Conservation (phyloP, 306 rosid genomes). For the Pyrus bretschneideri region DNA sequence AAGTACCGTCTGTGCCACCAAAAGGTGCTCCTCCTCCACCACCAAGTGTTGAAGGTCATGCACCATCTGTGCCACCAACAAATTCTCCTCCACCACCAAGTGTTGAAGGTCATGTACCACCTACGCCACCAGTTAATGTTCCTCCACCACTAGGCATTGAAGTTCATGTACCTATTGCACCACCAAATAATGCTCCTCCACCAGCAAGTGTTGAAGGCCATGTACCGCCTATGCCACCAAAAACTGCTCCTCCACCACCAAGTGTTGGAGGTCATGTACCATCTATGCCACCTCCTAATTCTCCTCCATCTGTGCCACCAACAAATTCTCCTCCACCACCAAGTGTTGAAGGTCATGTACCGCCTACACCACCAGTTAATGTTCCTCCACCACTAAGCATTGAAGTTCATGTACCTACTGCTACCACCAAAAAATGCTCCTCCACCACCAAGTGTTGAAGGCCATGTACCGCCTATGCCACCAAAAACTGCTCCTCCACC, state of each 20-base stretch:
- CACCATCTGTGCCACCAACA: constrained; percentile 19
- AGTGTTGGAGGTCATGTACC: constrained; percentile 28
- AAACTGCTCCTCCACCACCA: constrained; percentile 30
- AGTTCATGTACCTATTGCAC: constrained; percentile 7
- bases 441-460: constrained; percentile 31
- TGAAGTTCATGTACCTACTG: constrained; percentile 21
- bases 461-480: constrained; percentile 23
- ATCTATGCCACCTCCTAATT: constrained; percentile 18
- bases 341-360: constrained; percentile 30
- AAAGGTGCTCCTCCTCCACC: constrained; percentile 33
- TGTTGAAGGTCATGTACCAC: constrained; percentile 23
- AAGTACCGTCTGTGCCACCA: constrained; percentile 12
- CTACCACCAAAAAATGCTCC: constrained; percentile 33
- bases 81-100: constrained; percentile 32
- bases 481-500: constrained; percentile 35
- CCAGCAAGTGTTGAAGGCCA: constrained; percentile 32
- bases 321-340: constrained; percentile 32
- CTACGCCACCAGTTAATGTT: constrained; percentile 24
- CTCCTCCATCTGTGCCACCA: constrained; percentile 32
- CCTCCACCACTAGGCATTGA: constrained; percentile 34
- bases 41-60: constrained; percentile 26
- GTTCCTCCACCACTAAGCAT: constrained; percentile 31
- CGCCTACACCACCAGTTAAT: constrained; percentile 18
- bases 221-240: constrained; percentile 26
- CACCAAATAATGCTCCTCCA: constrained; percentile 24